Evolutionary conservation across 1,139 yeast species (phyloP).

Genomic region (Geotrichum carabidarum): DNA sequence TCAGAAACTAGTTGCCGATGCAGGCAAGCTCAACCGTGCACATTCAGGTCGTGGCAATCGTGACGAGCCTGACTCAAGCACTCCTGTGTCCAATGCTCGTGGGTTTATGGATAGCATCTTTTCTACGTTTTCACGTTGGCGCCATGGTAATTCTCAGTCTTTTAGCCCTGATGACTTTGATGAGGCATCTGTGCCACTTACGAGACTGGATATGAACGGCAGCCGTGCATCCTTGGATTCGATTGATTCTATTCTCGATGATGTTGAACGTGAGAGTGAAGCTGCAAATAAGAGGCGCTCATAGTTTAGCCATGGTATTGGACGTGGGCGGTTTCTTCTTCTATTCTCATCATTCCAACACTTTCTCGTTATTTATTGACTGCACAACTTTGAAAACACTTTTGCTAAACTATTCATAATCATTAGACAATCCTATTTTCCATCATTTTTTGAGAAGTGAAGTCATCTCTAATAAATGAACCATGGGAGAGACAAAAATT

Average conservation of each 20-base stretch:
- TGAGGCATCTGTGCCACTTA: neutral
- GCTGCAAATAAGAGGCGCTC: too few relatives aligned
- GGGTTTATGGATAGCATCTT: neutral
- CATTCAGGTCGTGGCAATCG: neutral
- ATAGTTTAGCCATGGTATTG: too few relatives aligned
- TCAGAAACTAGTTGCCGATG: neutral
- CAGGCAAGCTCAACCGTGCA: neutral
- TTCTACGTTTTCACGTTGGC: neutral
- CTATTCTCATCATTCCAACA: too few relatives aligned
- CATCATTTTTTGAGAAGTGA: too few relatives aligned
- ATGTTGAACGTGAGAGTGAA: neutral
- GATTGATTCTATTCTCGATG: neutral
- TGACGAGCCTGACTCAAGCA: neutral
- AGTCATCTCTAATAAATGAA: too few relatives aligned
- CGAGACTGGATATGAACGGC: neutral
- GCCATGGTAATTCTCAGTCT: neutral
- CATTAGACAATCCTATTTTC: too few relatives aligned
- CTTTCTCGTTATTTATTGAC: too few relatives aligned
- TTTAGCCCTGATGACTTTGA: neutral
- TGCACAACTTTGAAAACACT: too few relatives aligned
- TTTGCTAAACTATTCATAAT: too few relatives aligned
- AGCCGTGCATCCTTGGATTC: neutral
- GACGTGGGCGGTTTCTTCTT: too few relatives aligned
- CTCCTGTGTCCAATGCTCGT: too few relatives aligned
- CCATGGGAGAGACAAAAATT: too few relatives aligned